phyloP scores from a whole-genome alignment of 1,284 basidiomycete species.

The Pterula multifida region DNA sequence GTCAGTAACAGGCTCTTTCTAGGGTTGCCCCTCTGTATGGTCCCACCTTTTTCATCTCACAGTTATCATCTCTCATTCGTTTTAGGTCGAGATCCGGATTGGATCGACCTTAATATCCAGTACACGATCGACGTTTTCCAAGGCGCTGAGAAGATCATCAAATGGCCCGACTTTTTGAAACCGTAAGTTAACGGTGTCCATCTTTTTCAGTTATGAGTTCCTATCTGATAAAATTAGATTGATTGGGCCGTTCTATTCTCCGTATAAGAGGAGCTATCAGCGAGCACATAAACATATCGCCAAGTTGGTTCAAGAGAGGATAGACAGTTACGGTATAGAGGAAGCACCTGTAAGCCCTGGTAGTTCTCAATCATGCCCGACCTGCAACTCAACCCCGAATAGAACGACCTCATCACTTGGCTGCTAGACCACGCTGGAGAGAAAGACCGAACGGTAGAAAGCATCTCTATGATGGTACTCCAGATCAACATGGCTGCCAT shows the following conservation, averaged over 20 bases:
- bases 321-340: background rate
- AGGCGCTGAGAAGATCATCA: constrained; percentile 11
- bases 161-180: constrained; percentile 11
- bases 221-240: background rate
- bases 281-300: background rate
- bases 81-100: constrained; percentile 17
- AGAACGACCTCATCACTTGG: constrained; percentile 3
- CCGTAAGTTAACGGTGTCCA: background rate
- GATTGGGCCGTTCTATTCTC: background rate
- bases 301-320: background rate
- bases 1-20: constrained; percentile 22
- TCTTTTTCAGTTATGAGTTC: background rate
- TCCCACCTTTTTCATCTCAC: background rate
- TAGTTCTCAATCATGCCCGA: background rate
- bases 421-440: background rate
- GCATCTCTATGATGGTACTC: background rate
- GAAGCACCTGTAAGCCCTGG: background rate
- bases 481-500: background rate
- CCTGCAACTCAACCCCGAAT: background rate
- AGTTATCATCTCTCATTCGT: background rate
- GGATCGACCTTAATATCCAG: constrained; percentile 14
- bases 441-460: background rate
- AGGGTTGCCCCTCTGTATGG: constrained; percentile 21
- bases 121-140: constrained; percentile 15
- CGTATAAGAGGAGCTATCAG: background rate